Evolutionary conservation across 164 flowering plant species (phyloP).

Genomic region (Piper betle): DNA sequence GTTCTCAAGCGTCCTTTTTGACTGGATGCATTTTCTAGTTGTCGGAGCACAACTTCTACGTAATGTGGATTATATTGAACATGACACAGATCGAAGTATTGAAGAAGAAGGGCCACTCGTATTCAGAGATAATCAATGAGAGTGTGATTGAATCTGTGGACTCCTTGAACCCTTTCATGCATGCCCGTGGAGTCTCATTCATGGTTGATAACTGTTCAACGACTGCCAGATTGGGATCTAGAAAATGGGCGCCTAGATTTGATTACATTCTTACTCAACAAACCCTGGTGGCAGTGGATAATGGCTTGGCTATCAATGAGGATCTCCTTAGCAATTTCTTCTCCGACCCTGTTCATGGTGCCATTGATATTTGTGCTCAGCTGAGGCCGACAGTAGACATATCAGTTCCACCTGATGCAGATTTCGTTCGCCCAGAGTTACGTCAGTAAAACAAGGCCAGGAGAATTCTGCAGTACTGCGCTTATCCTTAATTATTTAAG

Average conservation of each 20-base stretch:
- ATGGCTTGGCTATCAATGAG: conserved; percentile 47
- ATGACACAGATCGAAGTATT: conserved; percentile 70
- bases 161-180: conserved; percentile 98
- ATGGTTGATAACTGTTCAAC: conserved; percentile 99
- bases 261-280: conserved; percentile 90
- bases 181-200: conserved; percentile 93
- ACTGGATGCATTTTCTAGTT: too few species aligned
- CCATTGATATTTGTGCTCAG: conserved; percentile 86
- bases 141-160: conserved; percentile 94
- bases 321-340: conserved; percentile 90
- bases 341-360: conserved; percentile 84
- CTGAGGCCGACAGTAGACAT: conserved; percentile 94
- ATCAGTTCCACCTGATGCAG: conserved; percentile 88
- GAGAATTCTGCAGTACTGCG: neutral
- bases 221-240: conserved; percentile 85
- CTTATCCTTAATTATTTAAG: neutral
- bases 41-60: neutral
- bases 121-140: conserved; percentile 94
- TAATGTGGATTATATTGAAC: neutral
- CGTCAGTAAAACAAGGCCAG: conserved; percentile 16
- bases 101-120: conserved; percentile 96
- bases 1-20: neutral
- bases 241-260: conserved; percentile 98
- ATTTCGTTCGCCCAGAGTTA: conserved; percentile 90
- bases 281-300: conserved; percentile 76